Evolutionary conservation across 352 stramenopile genomes (phyloP), one percentile per base, ranked within the genome.

Genomic region (Pythium periplocum): DNA sequence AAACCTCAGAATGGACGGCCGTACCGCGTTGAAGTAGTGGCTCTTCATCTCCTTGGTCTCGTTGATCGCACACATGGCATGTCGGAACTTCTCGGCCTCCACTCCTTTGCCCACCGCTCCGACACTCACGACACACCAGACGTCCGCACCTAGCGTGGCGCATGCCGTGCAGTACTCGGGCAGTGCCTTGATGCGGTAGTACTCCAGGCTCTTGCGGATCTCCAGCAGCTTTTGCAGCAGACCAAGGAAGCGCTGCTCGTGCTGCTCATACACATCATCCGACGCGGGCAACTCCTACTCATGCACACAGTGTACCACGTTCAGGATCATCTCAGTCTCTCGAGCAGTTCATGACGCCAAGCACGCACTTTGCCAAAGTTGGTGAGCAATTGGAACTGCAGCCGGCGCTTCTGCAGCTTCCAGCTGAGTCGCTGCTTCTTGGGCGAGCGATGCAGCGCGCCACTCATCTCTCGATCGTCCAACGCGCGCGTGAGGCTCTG

Each of bases 61-160:
- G 57, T 87, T 86, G 64, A 90, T 79, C 7, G 78, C 66, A 53
- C 79, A 86, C 76, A 88, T 87, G 10, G 77, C 72, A 48, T 86
- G 73, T 2, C 73, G 72, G 50, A 91, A 89, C 51, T 84, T 83
- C 61, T 87, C 76, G 2, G 80, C 73, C 47, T 90, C 78, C 1
- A 73, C 61, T 17, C 70, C 75, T 68, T 72, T 83, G 30, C 73
- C 76, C 4, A 87, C 74, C 2, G 70, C 68, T 34, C 86, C 74
- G 30, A 79, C 80, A 32, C 80, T 84, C 37, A 87, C 72, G 11
- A 89, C 76, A 34, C 80, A 87, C 78, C 78, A 91, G 32, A 91
- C 78, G 31, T 88, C 78, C 0, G 76, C 78, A 0, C 80, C 78
- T 8, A 90, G 71, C 26, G 68, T 75, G 10, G 80, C 75, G 45